Conservation (phyloP, 805 yeast species). For the Candida xyloterini region DNA sequence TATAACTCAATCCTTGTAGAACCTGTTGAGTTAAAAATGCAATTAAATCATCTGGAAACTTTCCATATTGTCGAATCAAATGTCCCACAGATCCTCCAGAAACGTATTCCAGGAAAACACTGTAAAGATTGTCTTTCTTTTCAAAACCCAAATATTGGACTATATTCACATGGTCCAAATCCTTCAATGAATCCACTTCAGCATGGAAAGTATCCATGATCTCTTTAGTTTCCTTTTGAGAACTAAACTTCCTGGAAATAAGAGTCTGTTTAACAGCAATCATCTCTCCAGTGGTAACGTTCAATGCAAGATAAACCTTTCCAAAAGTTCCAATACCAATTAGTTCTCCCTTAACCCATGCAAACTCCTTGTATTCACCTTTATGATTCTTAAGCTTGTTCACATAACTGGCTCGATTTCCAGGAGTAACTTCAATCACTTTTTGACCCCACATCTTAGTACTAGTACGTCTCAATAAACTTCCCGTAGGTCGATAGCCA, state of each 20-base stretch:
- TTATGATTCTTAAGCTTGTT: slow-evolving; percentile 61
- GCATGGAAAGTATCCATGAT: slow-evolving; percentile 80
- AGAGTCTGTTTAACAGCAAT: slow-evolving; percentile 96
- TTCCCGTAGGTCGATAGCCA: slow-evolving; percentile 13
- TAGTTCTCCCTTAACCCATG: slow-evolving; percentile 97
- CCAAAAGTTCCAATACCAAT: slow-evolving; percentile 98
- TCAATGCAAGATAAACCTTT: slow-evolving; percentile 84
- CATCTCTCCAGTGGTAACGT: slow-evolving; percentile 97
- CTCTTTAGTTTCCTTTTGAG: slow-evolving; percentile 47
- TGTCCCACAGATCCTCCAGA: slow-evolving; percentile 97
- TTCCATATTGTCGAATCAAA: slow-evolving; percentile 76
- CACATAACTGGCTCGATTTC: slow-evolving; percentile 56
- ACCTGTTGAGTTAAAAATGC: slow-evolving; percentile 76
- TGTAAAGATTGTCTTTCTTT: slow-evolving; percentile 66
- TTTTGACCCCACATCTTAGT: slow-evolving; percentile 98
- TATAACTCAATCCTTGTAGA: slow-evolving; percentile 77
- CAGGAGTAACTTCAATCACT: slow-evolving; percentile 85
- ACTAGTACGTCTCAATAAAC: slow-evolving; percentile 64
- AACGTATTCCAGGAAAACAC: slow-evolving; percentile 89
- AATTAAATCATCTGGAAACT: slow-evolving; percentile 76
- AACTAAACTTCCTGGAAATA: slow-evolving; percentile 46
- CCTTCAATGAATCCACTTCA: slow-evolving; percentile 92
- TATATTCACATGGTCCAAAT: slow-evolving; percentile 88
- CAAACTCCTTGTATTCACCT: slow-evolving; percentile 79
- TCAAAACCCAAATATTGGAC: slow-evolving; percentile 97